Percentiles rank a stretch among this genome's conserved stretches.
These are phyloP conservation scores for Neofusicoccum parvum DNA, from an alignment of 2,329 filamentous ascomycete genomes.

Conservation along the genomic window DNA sequence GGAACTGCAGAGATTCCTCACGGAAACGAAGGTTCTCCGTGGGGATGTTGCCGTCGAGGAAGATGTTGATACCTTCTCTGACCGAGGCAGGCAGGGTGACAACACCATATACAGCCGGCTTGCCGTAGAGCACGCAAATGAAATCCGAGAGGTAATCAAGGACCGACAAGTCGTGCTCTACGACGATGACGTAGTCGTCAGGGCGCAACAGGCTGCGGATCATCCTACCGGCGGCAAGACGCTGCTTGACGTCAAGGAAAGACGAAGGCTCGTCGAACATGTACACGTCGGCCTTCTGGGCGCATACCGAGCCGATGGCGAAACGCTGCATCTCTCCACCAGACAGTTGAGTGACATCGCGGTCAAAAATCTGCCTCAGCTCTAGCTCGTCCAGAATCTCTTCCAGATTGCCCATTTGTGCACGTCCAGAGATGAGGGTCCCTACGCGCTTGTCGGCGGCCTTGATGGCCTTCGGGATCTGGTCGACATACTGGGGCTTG, in stretches of 20 bases:
- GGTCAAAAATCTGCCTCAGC: constrained; percentile 84
- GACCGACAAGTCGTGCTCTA: constrained; percentile 98
- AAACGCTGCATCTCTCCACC: constrained; percentile 99
- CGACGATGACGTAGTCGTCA: constrained; percentile 95
- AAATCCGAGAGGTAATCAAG: constrained; percentile 98
- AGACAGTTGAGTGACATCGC: constrained; percentile 86
- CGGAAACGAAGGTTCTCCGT: constrained; percentile 99
- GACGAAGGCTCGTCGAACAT: constrained; percentile 99
- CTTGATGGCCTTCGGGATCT: constrained; percentile 91
- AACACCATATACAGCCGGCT: constrained; percentile 94
- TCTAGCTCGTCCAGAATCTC: constrained; percentile 84
- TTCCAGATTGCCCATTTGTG: constrained; percentile 76
- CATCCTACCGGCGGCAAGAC: constrained; percentile 86
- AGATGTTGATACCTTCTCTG: constrained; percentile 98
- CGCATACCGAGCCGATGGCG: constrained; percentile 92
- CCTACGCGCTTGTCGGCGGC: constrained; percentile 78
- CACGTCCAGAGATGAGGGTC: constrained; percentile 73
- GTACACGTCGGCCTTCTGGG: constrained; percentile 90
- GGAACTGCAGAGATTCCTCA: constrained; percentile 94
- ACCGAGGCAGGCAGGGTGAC: constrained; percentile 95
- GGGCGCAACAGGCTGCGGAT: constrained; percentile 88
- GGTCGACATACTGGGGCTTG: constrained; percentile 99
- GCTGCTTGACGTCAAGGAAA: constrained; percentile 98
- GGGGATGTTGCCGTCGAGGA: constrained; percentile 96
- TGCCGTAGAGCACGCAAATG: constrained; percentile 95